phyloP scores from a whole-genome alignment of 805 yeast genomes.

The Monosporozyma yasuniensis region DNA sequence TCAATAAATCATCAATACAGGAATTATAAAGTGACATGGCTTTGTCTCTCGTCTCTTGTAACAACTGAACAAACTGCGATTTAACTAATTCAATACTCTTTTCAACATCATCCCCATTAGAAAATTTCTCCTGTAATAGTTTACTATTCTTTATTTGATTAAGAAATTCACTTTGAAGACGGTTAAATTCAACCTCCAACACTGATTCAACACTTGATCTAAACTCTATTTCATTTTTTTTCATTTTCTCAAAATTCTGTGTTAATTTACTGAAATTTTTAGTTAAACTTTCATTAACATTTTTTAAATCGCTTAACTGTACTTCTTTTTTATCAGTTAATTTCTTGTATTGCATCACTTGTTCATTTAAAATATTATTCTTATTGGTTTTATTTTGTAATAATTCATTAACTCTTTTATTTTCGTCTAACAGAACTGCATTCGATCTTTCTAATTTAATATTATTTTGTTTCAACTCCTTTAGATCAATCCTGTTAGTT shows the following conservation, averaged over 20 bases:
- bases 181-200: background rate
- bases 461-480: slow-evolving; percentile 37
- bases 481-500: slow-evolving; percentile 41
- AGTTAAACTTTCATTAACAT: background rate
- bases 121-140: background rate
- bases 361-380: slow-evolving; percentile 13
- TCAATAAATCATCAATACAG: slow-evolving; percentile 17
- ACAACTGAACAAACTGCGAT: slow-evolving; percentile 11
- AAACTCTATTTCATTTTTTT: background rate
- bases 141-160: background rate
- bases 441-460: slow-evolving; percentile 35
- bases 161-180: background rate
- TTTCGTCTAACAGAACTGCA: slow-evolving; percentile 23
- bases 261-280: background rate
- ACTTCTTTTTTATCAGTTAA: slow-evolving; percentile 19
- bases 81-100: slow-evolving; percentile 14
- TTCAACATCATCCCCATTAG: slow-evolving; percentile 10
- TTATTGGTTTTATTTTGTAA: slow-evolving; percentile 22
- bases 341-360: slow-evolving; percentile 6
- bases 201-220: background rate
- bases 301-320: slow-evolving; percentile 20
- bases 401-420: slow-evolving; percentile 21
- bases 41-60: slow-evolving; percentile 13
- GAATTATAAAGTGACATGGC: slow-evolving; percentile 18
- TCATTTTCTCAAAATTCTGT: background rate